phyloP scores from a whole-genome alignment of 371 early-diverging fungal genomes.

The Amoeboradix gromovi region DNA sequence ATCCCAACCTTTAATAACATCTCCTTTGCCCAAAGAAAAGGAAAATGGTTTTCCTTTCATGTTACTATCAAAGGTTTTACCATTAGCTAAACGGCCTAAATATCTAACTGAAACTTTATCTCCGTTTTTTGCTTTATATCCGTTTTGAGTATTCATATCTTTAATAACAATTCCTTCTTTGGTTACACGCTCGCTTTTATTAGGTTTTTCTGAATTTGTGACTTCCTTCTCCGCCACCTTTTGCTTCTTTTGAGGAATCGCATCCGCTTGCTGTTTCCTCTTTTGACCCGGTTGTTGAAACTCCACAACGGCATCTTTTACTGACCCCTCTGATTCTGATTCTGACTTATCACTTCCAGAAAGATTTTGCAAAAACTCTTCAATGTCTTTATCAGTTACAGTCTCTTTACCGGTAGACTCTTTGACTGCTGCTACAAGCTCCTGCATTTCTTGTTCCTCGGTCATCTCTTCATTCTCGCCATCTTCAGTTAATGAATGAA shows the following conservation, averaged over 20 bases:
- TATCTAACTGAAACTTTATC: conserved; percentile 34
- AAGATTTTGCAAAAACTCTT: neutral
- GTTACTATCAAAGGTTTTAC: conserved; percentile 80
- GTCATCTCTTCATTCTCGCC: neutral
- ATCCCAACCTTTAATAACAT: conserved; percentile 89
- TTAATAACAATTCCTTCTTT: conserved; percentile 46
- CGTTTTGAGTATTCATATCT: conserved; percentile 43
- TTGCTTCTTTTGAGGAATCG: conserved; percentile 1
- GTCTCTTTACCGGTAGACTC: neutral
- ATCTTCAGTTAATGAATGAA: neutral
- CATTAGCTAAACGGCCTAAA: conserved; percentile 52
- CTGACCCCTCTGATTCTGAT: neutral
- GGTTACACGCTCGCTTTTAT: conserved; percentile 32
- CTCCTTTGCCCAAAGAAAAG: conserved; percentile 55
- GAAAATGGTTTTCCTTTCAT: conserved; percentile 56
- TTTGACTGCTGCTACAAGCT: neutral
- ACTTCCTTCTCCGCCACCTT: neutral
- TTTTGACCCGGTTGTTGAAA: neutral
- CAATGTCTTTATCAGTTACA: neutral
- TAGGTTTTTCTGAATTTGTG: neutral
- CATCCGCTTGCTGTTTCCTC: neutral
- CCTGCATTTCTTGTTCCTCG: neutral
- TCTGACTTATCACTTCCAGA: neutral
- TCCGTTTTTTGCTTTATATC: conserved; percentile 40
- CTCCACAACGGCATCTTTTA: neutral